Base-by-base conservation (phyloP, 768 basidiomycete species). In the Boletus subcaerulescens region DNA sequence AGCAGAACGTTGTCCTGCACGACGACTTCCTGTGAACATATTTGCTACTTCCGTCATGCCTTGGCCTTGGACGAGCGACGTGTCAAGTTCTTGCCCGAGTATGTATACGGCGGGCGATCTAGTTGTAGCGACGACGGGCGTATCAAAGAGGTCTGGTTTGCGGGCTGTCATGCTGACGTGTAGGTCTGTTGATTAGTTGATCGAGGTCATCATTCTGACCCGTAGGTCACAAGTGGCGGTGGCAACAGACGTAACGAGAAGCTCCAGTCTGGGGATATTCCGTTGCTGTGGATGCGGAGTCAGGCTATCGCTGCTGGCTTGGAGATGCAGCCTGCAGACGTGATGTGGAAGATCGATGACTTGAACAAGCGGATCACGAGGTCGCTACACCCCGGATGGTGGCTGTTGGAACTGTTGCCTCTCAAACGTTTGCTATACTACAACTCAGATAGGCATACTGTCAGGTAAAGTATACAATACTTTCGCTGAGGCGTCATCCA, bases 71-170 rank as follows among this genome's bases (percentile, higher is more conserved):
- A 80, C 52, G 79, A 80, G 44, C 65, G 72, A 24, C 71, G 79
- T 7, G 77, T 79, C 40, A 80, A 78, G 47, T 80, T 78, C 55
- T 54, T 76, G 3, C 79, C 79, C 0, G 77, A 79, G 52, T 77
- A 74, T 43, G 74, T 61, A 0, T 62, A 73, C 29, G 72, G 69
- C 0, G 70, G 68, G 42, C 55, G 52, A 33, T 59, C 61, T 12
- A 26, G 48, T 17, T 4, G 22, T 12, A 31, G 14, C 4, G 51
- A 60, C 18, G 60, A 60, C n/a, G 65, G 58, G 6, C 63, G 58
- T 55, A 51, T 75, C 32, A 75, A 74, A 54, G 76, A 77, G 45
- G 74, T 76, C 22, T 77, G 76, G 77, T 77, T 77, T 58, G 64
- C 74, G 1, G 77, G 76, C 4, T 55, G 55, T 49, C 74, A 77